Evolutionary conservation across 495 filamentous ascomycete genomes (phyloP).

Genomic region (Cercophora scortea): DNA sequence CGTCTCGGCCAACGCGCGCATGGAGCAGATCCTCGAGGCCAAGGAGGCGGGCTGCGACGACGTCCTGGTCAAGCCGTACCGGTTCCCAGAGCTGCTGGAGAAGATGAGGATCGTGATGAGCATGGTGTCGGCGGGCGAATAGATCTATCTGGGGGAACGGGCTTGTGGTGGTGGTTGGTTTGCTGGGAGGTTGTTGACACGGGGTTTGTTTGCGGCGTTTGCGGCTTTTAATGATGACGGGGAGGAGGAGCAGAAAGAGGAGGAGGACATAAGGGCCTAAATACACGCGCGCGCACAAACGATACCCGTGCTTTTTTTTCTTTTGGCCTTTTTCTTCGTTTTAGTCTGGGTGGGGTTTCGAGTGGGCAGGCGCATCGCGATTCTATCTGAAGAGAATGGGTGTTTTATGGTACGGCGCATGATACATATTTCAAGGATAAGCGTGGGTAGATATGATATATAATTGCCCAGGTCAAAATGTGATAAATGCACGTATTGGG

Average conservation of each 20-base stretch:
- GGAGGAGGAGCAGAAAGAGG: neutral
- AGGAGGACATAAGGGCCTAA: neutral
- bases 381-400: too few species aligned
- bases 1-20: constrained; percentile 67
- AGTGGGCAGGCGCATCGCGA: neutral
- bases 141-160: neutral
- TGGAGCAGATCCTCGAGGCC: constrained; percentile 59
- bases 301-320: neutral
- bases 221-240: neutral
- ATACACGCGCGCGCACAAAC: neutral
- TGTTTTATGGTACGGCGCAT: too few species aligned
- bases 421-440: too few species aligned
- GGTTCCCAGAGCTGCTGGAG: constrained; percentile 38
- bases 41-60: constrained; percentile 51
- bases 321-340: neutral
- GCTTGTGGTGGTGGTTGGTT: too few species aligned
- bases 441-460: too few species aligned
- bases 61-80: constrained; percentile 38
- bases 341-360: neutral
- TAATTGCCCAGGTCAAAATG: too few species aligned
- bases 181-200: too few species aligned
- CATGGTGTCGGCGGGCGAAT: constrained; percentile 32
- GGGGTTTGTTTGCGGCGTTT: too few species aligned
- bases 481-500: too few species aligned
- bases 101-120: constrained; percentile 45